Conservation (phyloP, 352 stramenopile species). For the Pythium myriotylum region DNA sequence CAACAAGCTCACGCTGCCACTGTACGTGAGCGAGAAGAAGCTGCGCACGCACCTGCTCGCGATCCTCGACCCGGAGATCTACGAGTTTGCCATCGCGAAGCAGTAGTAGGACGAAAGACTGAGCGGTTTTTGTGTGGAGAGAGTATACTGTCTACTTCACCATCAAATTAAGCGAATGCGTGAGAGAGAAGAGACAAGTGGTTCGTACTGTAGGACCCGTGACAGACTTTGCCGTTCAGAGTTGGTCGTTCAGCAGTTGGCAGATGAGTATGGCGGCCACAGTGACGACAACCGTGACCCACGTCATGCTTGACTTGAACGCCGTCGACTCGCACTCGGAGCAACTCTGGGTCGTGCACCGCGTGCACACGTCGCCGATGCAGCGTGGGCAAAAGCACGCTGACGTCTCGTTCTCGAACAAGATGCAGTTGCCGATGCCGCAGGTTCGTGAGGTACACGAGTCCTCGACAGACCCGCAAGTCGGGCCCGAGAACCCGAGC, state of each 20-base stretch:
- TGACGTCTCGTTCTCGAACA: constrained; percentile 17
- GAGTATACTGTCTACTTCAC: too few relatives aligned
- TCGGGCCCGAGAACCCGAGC: constrained; percentile 34
- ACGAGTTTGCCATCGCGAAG: constrained; percentile 13
- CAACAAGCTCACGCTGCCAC: constrained; percentile 17
- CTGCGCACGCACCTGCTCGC: constrained; percentile 4
- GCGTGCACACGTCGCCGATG: constrained; percentile 23
- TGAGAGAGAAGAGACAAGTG: too few relatives aligned
- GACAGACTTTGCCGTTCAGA: too few relatives aligned
- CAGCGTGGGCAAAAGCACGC: constrained; percentile 31
- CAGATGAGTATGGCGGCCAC: too few relatives aligned
- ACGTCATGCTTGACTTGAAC: too few relatives aligned
- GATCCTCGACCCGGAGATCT: constrained; percentile 9
- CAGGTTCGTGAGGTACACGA: constrained; percentile 24
- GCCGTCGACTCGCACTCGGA: background rate
- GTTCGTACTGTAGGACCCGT: too few relatives aligned
- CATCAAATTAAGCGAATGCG: too few relatives aligned
- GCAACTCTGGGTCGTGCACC: constrained; percentile 13
- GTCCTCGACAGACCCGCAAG: constrained; percentile 38
- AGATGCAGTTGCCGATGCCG: constrained; percentile 20
- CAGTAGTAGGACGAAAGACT: too few relatives aligned
- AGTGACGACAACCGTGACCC: too few relatives aligned
- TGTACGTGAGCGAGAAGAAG: constrained; percentile 19
- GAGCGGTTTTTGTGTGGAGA: too few relatives aligned
- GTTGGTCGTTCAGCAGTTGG: too few relatives aligned